Evolutionary conservation across 805 yeast genomes (phyloP).

Genomic region (Ogataea minuta): DNA sequence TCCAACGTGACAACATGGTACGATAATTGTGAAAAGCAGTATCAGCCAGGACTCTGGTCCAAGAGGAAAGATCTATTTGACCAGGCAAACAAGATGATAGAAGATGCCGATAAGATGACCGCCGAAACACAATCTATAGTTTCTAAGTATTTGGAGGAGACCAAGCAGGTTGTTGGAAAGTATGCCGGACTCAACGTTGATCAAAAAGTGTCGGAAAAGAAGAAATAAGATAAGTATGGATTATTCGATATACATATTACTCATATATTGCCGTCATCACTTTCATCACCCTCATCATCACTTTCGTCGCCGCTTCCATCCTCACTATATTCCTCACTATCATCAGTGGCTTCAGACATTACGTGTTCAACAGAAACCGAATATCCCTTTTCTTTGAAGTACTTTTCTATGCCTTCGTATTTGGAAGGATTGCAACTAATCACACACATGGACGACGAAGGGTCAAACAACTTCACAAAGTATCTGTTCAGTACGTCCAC

Average conservation of each 20-base stretch:
- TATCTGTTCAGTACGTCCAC: constrained; percentile 51
- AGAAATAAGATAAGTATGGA: constrained; percentile 18
- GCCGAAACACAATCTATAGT: constrained; percentile 40
- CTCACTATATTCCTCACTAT: constrained; percentile 26
- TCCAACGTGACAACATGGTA: constrained; percentile 54
- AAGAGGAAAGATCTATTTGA: constrained; percentile 53
- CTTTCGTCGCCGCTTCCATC: constrained; percentile 12
- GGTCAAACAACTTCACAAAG: constrained; percentile 62
- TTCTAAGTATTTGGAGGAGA: constrained; percentile 29
- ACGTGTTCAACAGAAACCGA: constrained; percentile 56
- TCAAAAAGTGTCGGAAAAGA: constrained; percentile 55
- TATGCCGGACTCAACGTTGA: constrained; percentile 69
- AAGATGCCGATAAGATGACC: constrained; percentile 42
- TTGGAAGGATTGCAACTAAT: constrained; percentile 73
- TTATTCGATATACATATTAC: background rate
- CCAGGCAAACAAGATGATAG: constrained; percentile 44
- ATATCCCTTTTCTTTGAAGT: constrained; percentile 55
- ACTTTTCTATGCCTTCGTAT: constrained; percentile 42
- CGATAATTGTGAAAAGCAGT: constrained; percentile 58
- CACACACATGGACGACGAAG: constrained; percentile 57
- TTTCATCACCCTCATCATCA: constrained; percentile 32
- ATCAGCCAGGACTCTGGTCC: constrained; percentile 61
- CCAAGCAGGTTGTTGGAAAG: constrained; percentile 46
- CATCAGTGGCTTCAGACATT: constrained; percentile 32
- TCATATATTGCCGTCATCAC: constrained; percentile 12